Evolutionary conservation across 2,329 filamentous ascomycete species (phyloP).

Genomic region (Cyanodermella asteris): DNA sequence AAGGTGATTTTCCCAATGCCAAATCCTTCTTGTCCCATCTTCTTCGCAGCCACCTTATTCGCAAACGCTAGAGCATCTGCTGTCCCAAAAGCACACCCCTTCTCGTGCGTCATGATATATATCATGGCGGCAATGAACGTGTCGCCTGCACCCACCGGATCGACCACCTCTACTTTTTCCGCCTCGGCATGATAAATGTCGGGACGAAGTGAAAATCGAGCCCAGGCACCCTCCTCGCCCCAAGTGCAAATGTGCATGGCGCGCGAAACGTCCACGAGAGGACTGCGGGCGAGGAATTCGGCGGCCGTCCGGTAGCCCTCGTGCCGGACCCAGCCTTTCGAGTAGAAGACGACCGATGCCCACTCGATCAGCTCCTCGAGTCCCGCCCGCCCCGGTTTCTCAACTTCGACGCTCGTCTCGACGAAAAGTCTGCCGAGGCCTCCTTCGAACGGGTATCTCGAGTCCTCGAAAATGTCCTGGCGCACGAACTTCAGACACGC

Average conservation of each 20-base stretch:
- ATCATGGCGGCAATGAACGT: slow-evolving; percentile 54
- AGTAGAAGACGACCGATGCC: slow-evolving; percentile 55
- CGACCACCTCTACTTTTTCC: slow-evolving; percentile 15
- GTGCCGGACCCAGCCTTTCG: slow-evolving; percentile 45
- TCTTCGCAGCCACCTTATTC: slow-evolving; percentile 43
- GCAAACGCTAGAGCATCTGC: slow-evolving; percentile 33
- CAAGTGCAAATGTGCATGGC: slow-evolving; percentile 30
- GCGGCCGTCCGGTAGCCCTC: no score
- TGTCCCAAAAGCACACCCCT: no score
- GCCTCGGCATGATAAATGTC: slow-evolving; percentile 6
- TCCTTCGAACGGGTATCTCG: no score
- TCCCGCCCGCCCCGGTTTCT: slow-evolving; percentile 43
- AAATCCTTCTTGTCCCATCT: slow-evolving; percentile 48
- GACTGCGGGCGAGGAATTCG: slow-evolving; percentile 1
- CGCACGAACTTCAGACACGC: slow-evolving; percentile 37
- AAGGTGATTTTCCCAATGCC: no score
- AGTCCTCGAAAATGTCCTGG: slow-evolving; percentile 15
- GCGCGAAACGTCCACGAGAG: background rate
- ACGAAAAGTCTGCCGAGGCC: no score
- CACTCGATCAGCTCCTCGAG: slow-evolving; percentile 36
- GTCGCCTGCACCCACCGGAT: slow-evolving; percentile 52
- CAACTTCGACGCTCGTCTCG: slow-evolving; percentile 46
- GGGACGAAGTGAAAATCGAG: slow-evolving; percentile 21
- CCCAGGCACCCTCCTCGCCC: slow-evolving; percentile 32
- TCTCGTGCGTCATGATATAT: slow-evolving; percentile 35